These are phyloP conservation scores for Chlamydomonas eustigma DNA, from an alignment of 139 green algal genomes.

Conservation along the genomic window DNA sequence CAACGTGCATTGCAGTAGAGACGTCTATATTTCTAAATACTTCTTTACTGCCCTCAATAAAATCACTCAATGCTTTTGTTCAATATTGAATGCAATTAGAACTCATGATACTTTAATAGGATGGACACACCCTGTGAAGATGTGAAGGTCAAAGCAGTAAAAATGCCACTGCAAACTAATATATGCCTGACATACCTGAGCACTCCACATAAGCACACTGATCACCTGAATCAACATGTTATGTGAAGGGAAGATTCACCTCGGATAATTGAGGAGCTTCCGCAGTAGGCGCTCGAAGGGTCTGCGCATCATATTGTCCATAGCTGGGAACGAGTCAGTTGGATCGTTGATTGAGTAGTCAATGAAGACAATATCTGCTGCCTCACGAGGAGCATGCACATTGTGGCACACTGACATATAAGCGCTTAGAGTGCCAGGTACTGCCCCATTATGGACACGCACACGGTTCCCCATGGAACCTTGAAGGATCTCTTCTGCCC, in stretches of 20 bases:
- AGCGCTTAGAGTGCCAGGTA: conserved; percentile 20
- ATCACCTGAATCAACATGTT: background rate
- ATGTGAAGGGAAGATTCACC: background rate
- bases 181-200: background rate
- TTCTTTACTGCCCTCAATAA: too few relatives aligned
- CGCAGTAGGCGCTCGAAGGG: conserved; percentile 37
- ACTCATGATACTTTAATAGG: too few relatives aligned
- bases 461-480: background rate
- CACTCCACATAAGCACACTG: background rate
- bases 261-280: conserved; percentile 24
- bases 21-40: too few relatives aligned
- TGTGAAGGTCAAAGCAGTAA: too few relatives aligned
- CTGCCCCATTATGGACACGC: conserved; percentile 5
- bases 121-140: too few relatives aligned
- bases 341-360: conserved; percentile 19
- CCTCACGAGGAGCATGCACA: background rate
- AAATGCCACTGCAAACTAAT: too few relatives aligned
- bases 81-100: too few relatives aligned
- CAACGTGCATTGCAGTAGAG: too few relatives aligned
- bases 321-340: background rate
- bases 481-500: background rate
- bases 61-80: too few relatives aligned
- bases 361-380: conserved; percentile 1
- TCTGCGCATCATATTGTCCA: background rate
- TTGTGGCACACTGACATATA: conserved; percentile 30